Evolutionary conservation across 1,139 yeast genomes (phyloP), one percentile per base, ranked within the genome.

Genomic region (Tardiomyces depauwii): DNA sequence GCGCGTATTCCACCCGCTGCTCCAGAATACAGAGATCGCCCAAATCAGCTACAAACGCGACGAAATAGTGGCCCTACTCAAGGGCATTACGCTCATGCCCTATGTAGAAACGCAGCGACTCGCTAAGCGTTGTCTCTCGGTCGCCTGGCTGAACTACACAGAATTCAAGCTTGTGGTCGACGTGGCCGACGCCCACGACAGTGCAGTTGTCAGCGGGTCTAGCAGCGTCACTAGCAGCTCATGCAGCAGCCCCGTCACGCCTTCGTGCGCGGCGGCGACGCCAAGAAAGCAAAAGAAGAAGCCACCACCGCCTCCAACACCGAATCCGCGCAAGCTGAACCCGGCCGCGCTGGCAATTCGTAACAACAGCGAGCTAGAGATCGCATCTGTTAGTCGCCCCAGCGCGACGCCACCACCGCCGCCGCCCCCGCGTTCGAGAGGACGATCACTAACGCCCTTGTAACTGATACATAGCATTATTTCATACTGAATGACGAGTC

Each of bases 1-100:
- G 42, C 73, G 94, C 49, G 91, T 88, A 1, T 58, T 89, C 41
- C 73, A 78, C 53, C 95, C 94, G 1, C 64, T 89, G 55, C 63
- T 89, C 41, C 68, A 73, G 50, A 80, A 80, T 54, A 77, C 94
- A 0, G 86, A 82, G 55, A 65, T 87, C 45, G 61, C 66, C n/a
- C 63, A 66, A 2, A 68, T 74, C 1, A 70, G 70, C 11, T 86
- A 87, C 62, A 82, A 85, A 56, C 70, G 66, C 27, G 70, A 68
- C 1, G 83, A 79, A 46, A 61, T 88, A 10, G 55, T 66, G 11
- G 71, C 72, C 6, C 63, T 81, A 13, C 64, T 88, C 40, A 65
- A 70, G 14, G 72, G 74, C 51, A 66, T 83, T 39, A 58, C 61
- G 30, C 54, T 51, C 44, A 56, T 55, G 43, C 49, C 53, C 2